phyloP scores from a whole-genome alignment of 208 protist genomes.

The Crithidia mellificae region DNA sequence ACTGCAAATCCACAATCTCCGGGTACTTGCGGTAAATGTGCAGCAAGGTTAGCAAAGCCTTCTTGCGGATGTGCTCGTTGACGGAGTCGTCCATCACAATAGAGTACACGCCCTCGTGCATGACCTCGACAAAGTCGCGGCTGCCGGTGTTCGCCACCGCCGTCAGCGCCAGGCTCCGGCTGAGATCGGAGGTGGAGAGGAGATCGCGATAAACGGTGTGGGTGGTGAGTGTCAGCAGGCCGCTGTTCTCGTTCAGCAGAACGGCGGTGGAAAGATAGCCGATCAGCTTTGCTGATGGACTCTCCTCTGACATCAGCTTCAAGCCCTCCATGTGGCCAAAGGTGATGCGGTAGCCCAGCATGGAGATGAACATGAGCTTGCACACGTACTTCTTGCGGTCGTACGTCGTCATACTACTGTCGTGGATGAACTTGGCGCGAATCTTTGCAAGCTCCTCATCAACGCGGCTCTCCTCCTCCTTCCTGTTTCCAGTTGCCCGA shows the following conservation, averaged over 20 bases:
- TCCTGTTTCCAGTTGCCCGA: constrained; percentile 88
- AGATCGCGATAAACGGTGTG: constrained; percentile 97
- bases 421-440: constrained; percentile 95
- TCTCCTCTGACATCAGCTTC: constrained; percentile 94
- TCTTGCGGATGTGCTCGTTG: constrained; percentile 96
- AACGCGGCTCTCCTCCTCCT: constrained; percentile 95
- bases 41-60: constrained; percentile 97
- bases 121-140: constrained; percentile 97
- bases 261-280: constrained; percentile 97
- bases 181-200: constrained; percentile 86
- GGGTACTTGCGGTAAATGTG: constrained; percentile 96
- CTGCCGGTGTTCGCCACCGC: constrained; percentile 98
- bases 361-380: constrained; percentile 99
- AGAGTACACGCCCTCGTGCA: constrained; percentile 93
- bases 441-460: constrained; percentile 99
- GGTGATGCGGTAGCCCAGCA: constrained; percentile 99
- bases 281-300: constrained; percentile 97
- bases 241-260: constrained; percentile 97
- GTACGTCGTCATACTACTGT: constrained; percentile 90
- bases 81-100: constrained; percentile 87
- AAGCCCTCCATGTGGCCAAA: constrained; percentile 99
- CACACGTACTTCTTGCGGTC: constrained; percentile 99
- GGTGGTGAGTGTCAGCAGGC: constrained; percentile 97
- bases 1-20: constrained; percentile 73
- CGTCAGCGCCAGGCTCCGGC: constrained; percentile 95